Evolutionary conservation across 2,329 filamentous ascomycete species (phyloP), one percentile per base, ranked within the genome.

Genomic region (Laburnicola sp.): DNA sequence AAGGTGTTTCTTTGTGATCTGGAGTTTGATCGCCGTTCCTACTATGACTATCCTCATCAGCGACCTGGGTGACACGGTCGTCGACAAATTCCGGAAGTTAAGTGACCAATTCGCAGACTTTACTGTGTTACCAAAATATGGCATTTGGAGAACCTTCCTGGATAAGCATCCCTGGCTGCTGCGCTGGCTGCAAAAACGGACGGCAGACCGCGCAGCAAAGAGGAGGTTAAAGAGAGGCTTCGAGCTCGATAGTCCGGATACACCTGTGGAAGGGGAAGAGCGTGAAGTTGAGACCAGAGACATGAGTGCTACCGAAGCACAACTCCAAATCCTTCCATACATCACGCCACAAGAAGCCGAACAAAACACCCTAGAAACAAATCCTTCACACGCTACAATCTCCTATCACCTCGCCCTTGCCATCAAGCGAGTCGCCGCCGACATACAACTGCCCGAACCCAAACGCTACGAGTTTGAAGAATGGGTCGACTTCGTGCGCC

Each of bases 1-100:
- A 1, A 86, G 89, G 48, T 84, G 89, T 0, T 96, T 96, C 69
- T 97, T 96, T 63, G 89, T 97, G n/a, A 86, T 96, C 49, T 97
- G 92, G 92, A 89, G 86, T 10, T 71, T 97, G 1, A 80, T 96
- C 25, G 91, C 91, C 0, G 80, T 96, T 2, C 92, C 92, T 0
- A 92, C 89, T 2, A 92, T 92, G 82, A 96, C 92, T 0, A 86
- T 96, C 16, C 80, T 97, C 9, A 63, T 73, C 7, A 65, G 60
- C 0, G 64, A 73, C 47, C 56, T 94, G 52, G 89, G 88, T 23
- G 88, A 95, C 63, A 97, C 92, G 0, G 82, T 96, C 21, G 86
- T 96, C 9, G 74, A 75, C 2, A 78, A 76, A 34, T 85, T 88
- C 70, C 86, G 87, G 60, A 76, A 78, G n/a, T 82, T 79, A 43